Base-by-base conservation (phyloP, 768 basidiomycete genomes). In the Xanthoconium stramineum region DNA sequence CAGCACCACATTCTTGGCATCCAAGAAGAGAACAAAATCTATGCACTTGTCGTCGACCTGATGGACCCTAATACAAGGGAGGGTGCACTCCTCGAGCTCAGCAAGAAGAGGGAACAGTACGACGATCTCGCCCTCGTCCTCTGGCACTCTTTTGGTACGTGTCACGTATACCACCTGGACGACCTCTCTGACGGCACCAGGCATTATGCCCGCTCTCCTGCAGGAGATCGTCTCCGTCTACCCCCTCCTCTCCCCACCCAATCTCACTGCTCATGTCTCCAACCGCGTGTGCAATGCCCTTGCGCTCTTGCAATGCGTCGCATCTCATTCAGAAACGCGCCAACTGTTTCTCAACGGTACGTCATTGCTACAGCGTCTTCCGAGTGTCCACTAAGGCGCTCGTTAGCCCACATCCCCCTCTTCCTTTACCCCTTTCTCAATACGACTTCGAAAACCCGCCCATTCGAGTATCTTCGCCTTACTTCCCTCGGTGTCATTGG, bases 401-500 rank as follows among this genome's bases (percentile, higher is more conserved):
- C n/a, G 36, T 24, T 64, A 93, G 96, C 96, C 29, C 97, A 98
- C 73, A 94, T 99, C 69, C 96, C 96, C 39, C 83, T 99, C 58
- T 83, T 83, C 72, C 80, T 99, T 65, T 99, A 99, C 74, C 96
- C 96, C 19, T 99, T 99, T 77, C 79, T 99, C 64, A 99, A 99
- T 74, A 99, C 96, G 7, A 99, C 94, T 13, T 94, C 91, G 53
- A 99, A 99, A 80, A 98, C 96, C 13, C 85, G 96, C n/a, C 96
- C 96, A 2, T 99, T 99, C 69, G 97, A 99, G 78, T 99, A 99
- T 73, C 85, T 99, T 51, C 88, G 97, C n/a, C 84, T 99, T 53
- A 99, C 97, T 13, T 97, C 94, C 38, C 84, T 99, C n/a, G 97
- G 97, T 37, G 97, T 99, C 59, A 99, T 99, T 62, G 97, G 97